These are phyloP conservation scores for Pyrenophora teres DNA, from an alignment of 2,329 filamentous ascomycete genomes.

Conservation along the genomic window DNA sequence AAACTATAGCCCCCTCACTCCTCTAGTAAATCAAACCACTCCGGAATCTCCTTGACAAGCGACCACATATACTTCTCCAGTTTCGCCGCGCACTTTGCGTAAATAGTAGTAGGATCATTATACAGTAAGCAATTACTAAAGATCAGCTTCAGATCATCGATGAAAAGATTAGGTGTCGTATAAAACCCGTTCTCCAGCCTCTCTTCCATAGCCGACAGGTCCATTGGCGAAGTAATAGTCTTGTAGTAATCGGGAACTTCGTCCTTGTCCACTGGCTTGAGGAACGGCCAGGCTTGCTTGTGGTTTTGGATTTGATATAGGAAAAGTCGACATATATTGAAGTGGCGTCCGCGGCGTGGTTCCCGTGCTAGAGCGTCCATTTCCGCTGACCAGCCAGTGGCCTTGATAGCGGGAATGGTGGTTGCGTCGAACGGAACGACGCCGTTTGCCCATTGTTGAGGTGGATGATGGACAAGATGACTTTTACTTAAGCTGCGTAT, in stretches of 20 bases:
- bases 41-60: constrained; percentile 85
- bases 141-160: constrained; percentile 82
- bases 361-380: constrained; percentile 96
- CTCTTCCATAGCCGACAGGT: constrained; percentile 89
- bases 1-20: neutral
- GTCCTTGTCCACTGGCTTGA: constrained; percentile 88
- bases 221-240: constrained; percentile 96
- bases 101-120: constrained; percentile 86
- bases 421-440: constrained; percentile 77
- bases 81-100: constrained; percentile 92
- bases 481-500: constrained; percentile 87
- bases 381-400: constrained; percentile 90
- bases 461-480: constrained; percentile 83
- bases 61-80: constrained; percentile 94
- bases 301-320: constrained; percentile 95
- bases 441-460: constrained; percentile 80
- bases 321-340: constrained; percentile 87
- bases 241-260: constrained; percentile 98
- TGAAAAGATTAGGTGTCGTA: constrained; percentile 87
- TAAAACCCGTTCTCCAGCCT: constrained; percentile 94
- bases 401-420: constrained; percentile 80
- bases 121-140: constrained; percentile 91
- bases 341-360: constrained; percentile 92
- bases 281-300: constrained; percentile 88
- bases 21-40: constrained; percentile 76